Evolutionary conservation across 2,329 filamentous ascomycete species (phyloP), one percentile per base, ranked within the genome.

Genomic region (Alternaria incomplexa): DNA sequence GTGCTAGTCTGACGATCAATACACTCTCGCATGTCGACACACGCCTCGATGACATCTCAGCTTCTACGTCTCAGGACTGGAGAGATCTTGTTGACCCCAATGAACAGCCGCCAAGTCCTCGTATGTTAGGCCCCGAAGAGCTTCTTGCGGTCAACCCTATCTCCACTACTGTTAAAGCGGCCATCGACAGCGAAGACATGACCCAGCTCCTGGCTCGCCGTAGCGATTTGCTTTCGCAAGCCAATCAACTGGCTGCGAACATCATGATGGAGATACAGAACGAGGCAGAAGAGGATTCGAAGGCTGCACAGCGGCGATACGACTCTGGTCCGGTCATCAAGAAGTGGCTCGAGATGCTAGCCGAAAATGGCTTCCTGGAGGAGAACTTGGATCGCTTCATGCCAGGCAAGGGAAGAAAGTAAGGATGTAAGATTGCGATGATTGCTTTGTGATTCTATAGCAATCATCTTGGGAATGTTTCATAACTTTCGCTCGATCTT

Each of bases 271-370:
- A 89, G 71, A 68, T 83, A 32, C 76, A 78, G 6, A 69, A 70
- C 13, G 79, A 84, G 43, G 80, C 80, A 2, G 83, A 84, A 12
- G 86, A 88, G 61, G 82, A 86, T 22, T 79, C 83, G 48, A 84
- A 85, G 50, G 86, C 88, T 4, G 80, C 81, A 22, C 84, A 85
- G 26, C 82, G 89, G 3, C 85, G 86, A 71, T 85, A 88, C 72
- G 91, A 96, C 73, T 92, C 91, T 73, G 89, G 87, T 0, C 87
- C 88, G 1, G 87, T 89, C 1, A 84, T 95, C 22, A 88, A 91
- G 69, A 83, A 80, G 40, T 95, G 92, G 89, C 79, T 94, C 47
- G 85, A 86, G 66, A 87, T 86, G 64, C 83, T 96, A 61, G 90
- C 90, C 1, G 87, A 89, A 62, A 89, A 90, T 70, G 88, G 87